Percentiles rank a stretch among this genome's conserved stretches.
Evolutionary conservation across 768 basidiomycete species (phyloP).

Genomic region (Sporobolomyces phaffii): DNA sequence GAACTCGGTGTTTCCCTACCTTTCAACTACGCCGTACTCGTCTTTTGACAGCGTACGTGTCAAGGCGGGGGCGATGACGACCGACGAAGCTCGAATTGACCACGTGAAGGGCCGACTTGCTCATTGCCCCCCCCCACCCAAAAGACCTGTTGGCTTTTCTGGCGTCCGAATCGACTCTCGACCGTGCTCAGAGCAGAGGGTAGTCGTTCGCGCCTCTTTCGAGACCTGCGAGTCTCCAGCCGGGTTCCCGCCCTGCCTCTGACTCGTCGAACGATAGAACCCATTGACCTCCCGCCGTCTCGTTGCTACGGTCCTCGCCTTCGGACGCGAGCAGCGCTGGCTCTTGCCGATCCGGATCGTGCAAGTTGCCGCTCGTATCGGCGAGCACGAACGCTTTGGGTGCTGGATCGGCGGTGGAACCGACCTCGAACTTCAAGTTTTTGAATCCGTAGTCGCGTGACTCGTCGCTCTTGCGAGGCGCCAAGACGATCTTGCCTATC

Average conservation of each 20-base stretch:
- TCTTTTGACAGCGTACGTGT: too few relatives aligned
- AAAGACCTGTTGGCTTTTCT: too few relatives aligned
- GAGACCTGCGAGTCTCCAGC: slow-evolving; percentile 1
- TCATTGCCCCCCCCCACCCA: too few relatives aligned
- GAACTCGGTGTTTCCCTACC: too few relatives aligned
- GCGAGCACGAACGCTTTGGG: slow-evolving; percentile 5
- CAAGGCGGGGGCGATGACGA: too few relatives aligned
- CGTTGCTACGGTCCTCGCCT: neutral
- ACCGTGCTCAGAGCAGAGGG: slow-evolving; percentile 5
- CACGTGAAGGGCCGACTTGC: too few relatives aligned
- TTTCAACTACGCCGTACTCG: too few relatives aligned
- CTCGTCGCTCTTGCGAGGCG: neutral
- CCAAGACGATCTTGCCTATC: slow-evolving; percentile 14
- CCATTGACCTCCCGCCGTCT: neutral
- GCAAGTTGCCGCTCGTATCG: neutral
- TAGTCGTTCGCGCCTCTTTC: slow-evolving; percentile 19
- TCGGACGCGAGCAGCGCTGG: too few relatives aligned
- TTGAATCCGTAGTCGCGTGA: neutral
- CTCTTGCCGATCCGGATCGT: neutral
- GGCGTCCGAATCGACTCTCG: too few relatives aligned
- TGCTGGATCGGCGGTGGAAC: neutral
- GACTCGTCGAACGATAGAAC: neutral
- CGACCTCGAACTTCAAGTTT: neutral
- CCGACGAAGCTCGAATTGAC: too few relatives aligned
- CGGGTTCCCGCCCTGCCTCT: neutral